Evolutionary conservation across 352 stramenopile genomes (phyloP), one percentile per base, ranked within the genome.

Genomic region (Phytophthora nicotianae): DNA sequence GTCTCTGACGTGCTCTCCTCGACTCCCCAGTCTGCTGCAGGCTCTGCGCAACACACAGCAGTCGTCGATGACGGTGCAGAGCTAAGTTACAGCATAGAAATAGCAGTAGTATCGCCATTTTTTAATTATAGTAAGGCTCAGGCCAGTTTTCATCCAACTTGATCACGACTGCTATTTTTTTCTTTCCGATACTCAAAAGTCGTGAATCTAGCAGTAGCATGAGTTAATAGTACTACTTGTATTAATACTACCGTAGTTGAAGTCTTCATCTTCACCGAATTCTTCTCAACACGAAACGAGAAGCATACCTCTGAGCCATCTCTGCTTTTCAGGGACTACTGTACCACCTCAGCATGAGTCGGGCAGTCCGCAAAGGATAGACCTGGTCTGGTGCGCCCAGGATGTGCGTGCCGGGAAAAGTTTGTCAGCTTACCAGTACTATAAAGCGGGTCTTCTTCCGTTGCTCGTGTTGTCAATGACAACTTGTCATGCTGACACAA

Each of bases 21-120:
- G 68, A 45, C 71, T 86, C 9, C 76, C 76, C 2, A 86, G 76
- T 59, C 51, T 86, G 21, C 62, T 74, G 29, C 74, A 86, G 61
- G 73, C 68, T 13, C 62, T 86, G 50, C 65, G 62, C 20, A 74
- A 79, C 43, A 76, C 61, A 38, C 53, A 70, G 33, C 65, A 70
- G 40, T 68, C 61, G 37, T 59, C 52, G 24, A 75, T 58, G 49
- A 54, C 24, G 5, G 50, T 63, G 29, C 65, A 58, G 32, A 65
- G 42, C 32, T 69, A 66, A 65, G 46, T 42, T 42, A 38, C 24
- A 38, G 13, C 14, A 46, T 55, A 33, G 37, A 43, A 45, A 3
- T 49, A 61, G 41, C 24, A 51, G 9, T 49, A 61, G 9, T 38
- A 35, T 20, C 40, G 33, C 19, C 21, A 47, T 52, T 47, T 54